Evolutionary conservation across 371 early-diverging fungal species (phyloP), one percentile per base, ranked within the genome.

Genomic region (Saksenaea oblongispora): DNA sequence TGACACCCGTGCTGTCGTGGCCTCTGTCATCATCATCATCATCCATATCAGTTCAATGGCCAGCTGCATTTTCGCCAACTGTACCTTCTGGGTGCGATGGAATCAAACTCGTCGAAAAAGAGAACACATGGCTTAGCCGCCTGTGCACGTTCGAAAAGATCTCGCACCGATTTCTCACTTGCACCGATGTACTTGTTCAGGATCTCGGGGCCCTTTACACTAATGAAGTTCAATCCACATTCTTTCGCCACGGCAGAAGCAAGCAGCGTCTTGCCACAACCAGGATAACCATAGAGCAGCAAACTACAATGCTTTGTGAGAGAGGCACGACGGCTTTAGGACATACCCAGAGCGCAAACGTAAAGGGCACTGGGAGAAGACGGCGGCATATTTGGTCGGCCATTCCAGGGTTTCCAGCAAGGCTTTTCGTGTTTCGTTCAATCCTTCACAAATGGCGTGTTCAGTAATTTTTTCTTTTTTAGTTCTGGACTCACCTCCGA

Each of bases 51-150:
- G 8, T 26, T 15, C 18, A n/a, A n/a, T n/a, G n/a, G n/a, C 5
- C n/a, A 15, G 26, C 31, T 4, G 18, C 8, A 24, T 31, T 2
- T 18, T 1, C 17, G 17, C 15, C 10, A 31, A 11, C 27, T 28
- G 64, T 75, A 89, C 85, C 92, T 85, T 63, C 92, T 76, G 35
- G 93, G 92, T 0, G 97, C 97, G 70, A 99, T 89, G 15, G 96
- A 89, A 78, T 99, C 99, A 82, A 99, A 96, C 74, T 99, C 99
- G 78, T 99, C 99, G 83, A 98, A 98, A 73, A 96, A 95, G 34
- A 96, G 73, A 0, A 94, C 86, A 66, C 93, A 96, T 26, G 95
- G 98, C 71, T 87, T 91, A 22, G 89, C 96, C 35, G 93, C 90
- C 73, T 91, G 89, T 1, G 99, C 98, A 57, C 94, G 86, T 61